Conservation (phyloP, 2,329 filamentous ascomycete species). For the Aplosporella prunicola region DNA sequence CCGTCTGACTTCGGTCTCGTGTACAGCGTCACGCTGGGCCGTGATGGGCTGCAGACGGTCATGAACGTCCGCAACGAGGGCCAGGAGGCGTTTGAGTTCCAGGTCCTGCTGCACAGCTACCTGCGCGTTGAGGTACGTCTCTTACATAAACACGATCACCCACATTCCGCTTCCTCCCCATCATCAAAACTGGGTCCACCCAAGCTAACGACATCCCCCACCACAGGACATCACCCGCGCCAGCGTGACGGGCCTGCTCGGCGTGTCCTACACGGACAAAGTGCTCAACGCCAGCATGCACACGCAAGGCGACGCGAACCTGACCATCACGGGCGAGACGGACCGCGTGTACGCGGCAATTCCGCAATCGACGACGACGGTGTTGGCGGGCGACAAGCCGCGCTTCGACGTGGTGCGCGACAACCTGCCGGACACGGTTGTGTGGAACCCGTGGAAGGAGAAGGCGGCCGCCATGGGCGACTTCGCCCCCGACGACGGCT, state of each 20-base stretch:
- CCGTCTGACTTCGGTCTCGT: slow-evolving; percentile 79
- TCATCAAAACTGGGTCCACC: too few species aligned
- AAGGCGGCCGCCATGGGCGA: slow-evolving; percentile 76
- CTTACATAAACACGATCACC: too few species aligned
- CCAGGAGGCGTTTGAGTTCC: slow-evolving; percentile 73
- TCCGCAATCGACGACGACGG: slow-evolving; percentile 52
- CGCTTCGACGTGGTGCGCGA: slow-evolving; percentile 70
- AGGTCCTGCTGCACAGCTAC: slow-evolving; percentile 87
- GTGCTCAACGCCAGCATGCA: slow-evolving; percentile 53
- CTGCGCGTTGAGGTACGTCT: slow-evolving; percentile 66
- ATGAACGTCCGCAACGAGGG: slow-evolving; percentile 87
- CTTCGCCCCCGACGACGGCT: slow-evolving; percentile 82
- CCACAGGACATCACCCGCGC: slow-evolving; percentile 67
- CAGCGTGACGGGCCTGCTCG: slow-evolving; percentile 65
- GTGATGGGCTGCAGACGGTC: slow-evolving; percentile 65
- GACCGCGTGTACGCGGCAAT: slow-evolving; percentile 76
- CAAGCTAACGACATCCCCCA: too few species aligned
- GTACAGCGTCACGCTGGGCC: slow-evolving; percentile 81
- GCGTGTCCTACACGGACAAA: slow-evolving; percentile 76
- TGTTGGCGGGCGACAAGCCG: slow-evolving; percentile 54
- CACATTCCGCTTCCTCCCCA: not conserved
- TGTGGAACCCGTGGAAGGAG: slow-evolving; percentile 95
- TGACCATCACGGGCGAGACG: slow-evolving; percentile 68
- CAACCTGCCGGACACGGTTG: slow-evolving; percentile 77
- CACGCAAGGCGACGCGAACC: slow-evolving; percentile 53